Evolutionary conservation across 192 early-diverging fungal species (phyloP).

Genomic region (Podochytrium sp.): DNA sequence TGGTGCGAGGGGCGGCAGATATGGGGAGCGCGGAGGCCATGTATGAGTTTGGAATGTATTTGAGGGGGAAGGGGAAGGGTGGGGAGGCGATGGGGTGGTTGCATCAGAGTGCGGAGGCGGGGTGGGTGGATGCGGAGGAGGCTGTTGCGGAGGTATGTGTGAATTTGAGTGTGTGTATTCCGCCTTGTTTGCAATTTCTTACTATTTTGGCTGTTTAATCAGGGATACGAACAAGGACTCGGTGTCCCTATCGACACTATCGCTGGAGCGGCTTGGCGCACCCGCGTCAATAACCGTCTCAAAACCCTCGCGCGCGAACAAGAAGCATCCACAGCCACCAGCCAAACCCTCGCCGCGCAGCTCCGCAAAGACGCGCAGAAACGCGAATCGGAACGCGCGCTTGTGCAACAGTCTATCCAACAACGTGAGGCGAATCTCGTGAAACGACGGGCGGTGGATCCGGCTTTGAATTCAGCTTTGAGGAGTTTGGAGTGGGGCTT

Average conservation of each 20-base stretch:
- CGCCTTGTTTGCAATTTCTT: too few relatives aligned
- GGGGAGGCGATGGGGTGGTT: slow-evolving; percentile 35
- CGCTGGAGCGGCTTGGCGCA: slow-evolving; percentile 32
- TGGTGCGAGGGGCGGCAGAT: slow-evolving; percentile 34
- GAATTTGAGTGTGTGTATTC: background rate
- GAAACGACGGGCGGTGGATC: slow-evolving; percentile 10
- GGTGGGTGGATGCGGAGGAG: slow-evolving; percentile 23
- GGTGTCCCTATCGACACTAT: slow-evolving; percentile 20
- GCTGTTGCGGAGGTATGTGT: slow-evolving; percentile 25
- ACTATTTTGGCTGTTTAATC: too few relatives aligned
- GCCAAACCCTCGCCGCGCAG: background rate
- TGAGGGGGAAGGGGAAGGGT: slow-evolving; percentile 27
- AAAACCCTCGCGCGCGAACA: slow-evolving; percentile 1
- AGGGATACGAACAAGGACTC: slow-evolving; percentile 32
- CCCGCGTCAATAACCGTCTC: slow-evolving; percentile 10
- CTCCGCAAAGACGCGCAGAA: slow-evolving; percentile 8
- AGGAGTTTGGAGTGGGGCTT: slow-evolving; percentile 35
- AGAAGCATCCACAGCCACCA: background rate
- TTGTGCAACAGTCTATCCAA: background rate
- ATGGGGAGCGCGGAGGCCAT: slow-evolving; percentile 22
- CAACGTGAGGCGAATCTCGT: slow-evolving; percentile 3
- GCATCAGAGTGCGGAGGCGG: slow-evolving; percentile 29
- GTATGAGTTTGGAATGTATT: slow-evolving; percentile 36
- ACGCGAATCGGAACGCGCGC: slow-evolving; percentile 1
- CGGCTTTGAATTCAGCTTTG: slow-evolving; percentile 20